phyloP scores from a whole-genome alignment of 1,139 yeast genomes.

The Zygosaccharomyces pseudobailii region DNA sequence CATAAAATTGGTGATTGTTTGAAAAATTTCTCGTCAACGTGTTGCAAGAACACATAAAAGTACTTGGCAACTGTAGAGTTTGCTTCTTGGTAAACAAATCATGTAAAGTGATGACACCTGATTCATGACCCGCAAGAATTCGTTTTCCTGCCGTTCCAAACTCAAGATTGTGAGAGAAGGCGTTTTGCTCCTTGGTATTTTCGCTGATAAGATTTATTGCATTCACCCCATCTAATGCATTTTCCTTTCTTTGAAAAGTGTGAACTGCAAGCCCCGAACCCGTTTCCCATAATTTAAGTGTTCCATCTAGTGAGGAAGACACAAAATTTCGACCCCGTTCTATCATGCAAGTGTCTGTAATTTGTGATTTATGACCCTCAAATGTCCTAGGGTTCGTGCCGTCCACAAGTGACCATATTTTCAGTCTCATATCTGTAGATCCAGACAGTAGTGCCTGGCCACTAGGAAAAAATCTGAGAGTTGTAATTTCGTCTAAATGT shows the following conservation, averaged over 20 bases:
- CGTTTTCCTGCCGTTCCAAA: constrained; percentile 40
- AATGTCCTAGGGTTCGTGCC: constrained; percentile 49
- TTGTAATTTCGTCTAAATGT: constrained; percentile 45
- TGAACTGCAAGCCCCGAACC: constrained; percentile 47
- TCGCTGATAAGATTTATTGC: constrained; percentile 17
- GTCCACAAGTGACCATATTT: constrained; percentile 50
- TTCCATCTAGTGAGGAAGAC: constrained; percentile 49
- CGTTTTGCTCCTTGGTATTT: neutral
- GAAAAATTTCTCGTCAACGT: constrained; percentile 20
- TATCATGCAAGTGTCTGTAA: constrained; percentile 46
- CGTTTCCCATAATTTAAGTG: constrained; percentile 62
- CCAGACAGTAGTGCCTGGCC: constrained; percentile 51
- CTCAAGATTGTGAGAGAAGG: constrained; percentile 26
- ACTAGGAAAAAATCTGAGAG: constrained; percentile 51
- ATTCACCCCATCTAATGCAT: constrained; percentile 36
- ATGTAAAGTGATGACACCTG: constrained; percentile 44
- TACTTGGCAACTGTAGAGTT: constrained; percentile 19
- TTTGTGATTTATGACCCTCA: constrained; percentile 42
- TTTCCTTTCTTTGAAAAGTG: constrained; percentile 37
- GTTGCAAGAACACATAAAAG: constrained; percentile 18
- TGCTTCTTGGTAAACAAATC: constrained; percentile 33
- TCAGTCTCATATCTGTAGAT: constrained; percentile 52
- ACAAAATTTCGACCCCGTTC: constrained; percentile 64
- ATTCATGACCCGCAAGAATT: constrained; percentile 45
- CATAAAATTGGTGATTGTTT: constrained; percentile 28